Evolutionary conservation across 805 yeast species (phyloP).

Genomic region (Saccharomycopsis fodiens): DNA sequence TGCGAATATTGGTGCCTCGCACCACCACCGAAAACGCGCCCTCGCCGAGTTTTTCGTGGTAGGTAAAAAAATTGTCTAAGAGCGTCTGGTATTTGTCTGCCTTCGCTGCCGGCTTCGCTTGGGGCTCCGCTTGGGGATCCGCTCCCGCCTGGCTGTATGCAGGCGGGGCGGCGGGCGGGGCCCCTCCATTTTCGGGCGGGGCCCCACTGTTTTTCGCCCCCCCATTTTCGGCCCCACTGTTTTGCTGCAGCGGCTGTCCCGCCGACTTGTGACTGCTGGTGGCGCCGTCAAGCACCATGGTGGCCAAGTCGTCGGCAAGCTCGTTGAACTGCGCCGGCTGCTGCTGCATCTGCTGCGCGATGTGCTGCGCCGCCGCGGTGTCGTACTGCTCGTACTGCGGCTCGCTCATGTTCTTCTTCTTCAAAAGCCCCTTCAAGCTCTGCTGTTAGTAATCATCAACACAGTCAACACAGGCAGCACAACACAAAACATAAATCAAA

Average conservation of each 20-base stretch:
- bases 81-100: constrained; percentile 27
- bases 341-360: background rate
- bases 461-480: too few relatives aligned
- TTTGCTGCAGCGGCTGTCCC: background rate
- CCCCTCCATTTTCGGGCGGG: too few relatives aligned
- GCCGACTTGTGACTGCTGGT: background rate
- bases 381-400: background rate
- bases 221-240: background rate
- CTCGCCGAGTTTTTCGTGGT: constrained; percentile 57
- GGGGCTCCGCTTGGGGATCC: background rate
- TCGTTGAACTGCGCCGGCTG: background rate
- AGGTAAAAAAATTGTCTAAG: constrained; percentile 28
- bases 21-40: constrained; percentile 78
- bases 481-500: too few relatives aligned
- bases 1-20: constrained; percentile 35
- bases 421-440: background rate
- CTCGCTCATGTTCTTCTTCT: background rate
- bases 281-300: background rate
- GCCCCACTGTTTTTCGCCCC: background rate
- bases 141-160: background rate
- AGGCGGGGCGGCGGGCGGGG: background rate
- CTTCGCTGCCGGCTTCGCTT: background rate
- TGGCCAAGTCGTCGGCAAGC: background rate
- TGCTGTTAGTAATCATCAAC: background rate
- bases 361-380: background rate